A percentile compares a stretch with the other conserved stretches of the same genome.
Evolutionary conservation across 1,139 yeast genomes (phyloP).

Genomic region (Protomyces lactucae-debilis): DNA sequence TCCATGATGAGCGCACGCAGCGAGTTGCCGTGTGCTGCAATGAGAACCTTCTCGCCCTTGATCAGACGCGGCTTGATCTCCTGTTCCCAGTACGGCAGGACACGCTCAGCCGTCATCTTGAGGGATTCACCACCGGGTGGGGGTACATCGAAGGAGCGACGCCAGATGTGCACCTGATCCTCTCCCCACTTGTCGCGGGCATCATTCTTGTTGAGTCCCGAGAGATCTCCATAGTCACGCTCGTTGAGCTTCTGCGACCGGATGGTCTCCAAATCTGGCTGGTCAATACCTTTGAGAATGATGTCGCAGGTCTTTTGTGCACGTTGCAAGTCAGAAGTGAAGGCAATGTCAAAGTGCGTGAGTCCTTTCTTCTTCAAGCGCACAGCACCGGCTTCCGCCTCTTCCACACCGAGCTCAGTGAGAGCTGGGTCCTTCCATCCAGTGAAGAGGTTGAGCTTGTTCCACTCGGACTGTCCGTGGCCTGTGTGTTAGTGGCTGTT

Average conservation of each 20-base stretch:
- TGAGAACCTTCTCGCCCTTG: constrained; percentile 80
- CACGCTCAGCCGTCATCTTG: constrained; percentile 90
- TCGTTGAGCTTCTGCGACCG: constrained; percentile 98
- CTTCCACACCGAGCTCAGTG: constrained; percentile 75
- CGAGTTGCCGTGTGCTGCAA: constrained; percentile 99
- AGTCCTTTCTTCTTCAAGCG: constrained; percentile 82
- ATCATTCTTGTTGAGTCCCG: constrained; percentile 97
- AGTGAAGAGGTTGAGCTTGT: constrained; percentile 72
- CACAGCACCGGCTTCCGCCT: constrained; percentile 92
- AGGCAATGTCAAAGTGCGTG: constrained; percentile 69
- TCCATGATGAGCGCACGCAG: constrained; percentile 95
- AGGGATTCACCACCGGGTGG: constrained; percentile 96
- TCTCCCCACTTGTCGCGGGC: constrained; percentile 82
- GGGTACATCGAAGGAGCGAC: constrained; percentile 96
- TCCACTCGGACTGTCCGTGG: constrained; percentile 92
- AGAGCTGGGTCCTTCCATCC: constrained; percentile 98
- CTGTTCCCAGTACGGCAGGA: constrained; percentile 97
- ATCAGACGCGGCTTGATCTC: constrained; percentile 80
- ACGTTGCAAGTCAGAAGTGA: constrained; percentile 89
- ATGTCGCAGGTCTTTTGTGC: constrained; percentile 98
- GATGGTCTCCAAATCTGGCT: constrained; percentile 84
- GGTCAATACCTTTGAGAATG: constrained; percentile 84
- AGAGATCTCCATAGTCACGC: constrained; percentile 98
- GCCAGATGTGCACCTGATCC: constrained; percentile 93
- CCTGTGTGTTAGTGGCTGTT: constrained; percentile 37